A percentile compares a stretch with the other conserved stretches of the same genome.
phyloP scores from a whole-genome alignment of 2,329 filamentous ascomycete genomes.

The Alternaria arborescens region DNA sequence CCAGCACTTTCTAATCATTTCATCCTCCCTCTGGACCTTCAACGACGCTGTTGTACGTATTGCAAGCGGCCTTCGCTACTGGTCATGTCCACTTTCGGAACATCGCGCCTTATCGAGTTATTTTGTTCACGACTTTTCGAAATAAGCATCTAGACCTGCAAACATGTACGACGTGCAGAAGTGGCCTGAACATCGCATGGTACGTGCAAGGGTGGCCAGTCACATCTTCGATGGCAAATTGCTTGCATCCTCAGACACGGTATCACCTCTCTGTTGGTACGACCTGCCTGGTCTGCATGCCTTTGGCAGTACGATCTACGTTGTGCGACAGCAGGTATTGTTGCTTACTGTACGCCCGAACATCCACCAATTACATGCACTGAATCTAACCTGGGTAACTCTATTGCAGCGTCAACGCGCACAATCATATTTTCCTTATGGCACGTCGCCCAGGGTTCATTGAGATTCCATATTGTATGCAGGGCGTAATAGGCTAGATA shows the following conservation, averaged over 20 bases:
- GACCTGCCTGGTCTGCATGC: neutral
- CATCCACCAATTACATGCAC: neutral
- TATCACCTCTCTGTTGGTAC: neutral
- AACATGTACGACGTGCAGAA: neutral
- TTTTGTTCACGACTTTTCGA: neutral
- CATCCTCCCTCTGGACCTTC: neutral
- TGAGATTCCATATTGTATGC: neutral
- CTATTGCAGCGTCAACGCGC: neutral
- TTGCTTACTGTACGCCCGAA: neutral
- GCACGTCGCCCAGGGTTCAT: neutral
- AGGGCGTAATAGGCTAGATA: neutral
- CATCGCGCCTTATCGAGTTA: neutral
- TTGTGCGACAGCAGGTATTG: neutral
- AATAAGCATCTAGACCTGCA: neutral
- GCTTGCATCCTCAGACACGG: neutral
- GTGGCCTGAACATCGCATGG: neutral
- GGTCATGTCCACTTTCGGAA: neutral
- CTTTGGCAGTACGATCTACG: neutral
- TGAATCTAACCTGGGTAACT: neutral
- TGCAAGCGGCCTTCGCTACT: neutral
- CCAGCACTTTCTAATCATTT: neutral
- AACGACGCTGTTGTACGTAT: neutral
- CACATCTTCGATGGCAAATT: neutral
- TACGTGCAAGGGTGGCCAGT: neutral
- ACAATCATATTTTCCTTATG: neutral